Percentiles rank a stretch among this genome's conserved stretches.
phyloP scores from a whole-genome alignment of 2,329 filamentous ascomycete species.

The Scedosporium dehoogii region DNA sequence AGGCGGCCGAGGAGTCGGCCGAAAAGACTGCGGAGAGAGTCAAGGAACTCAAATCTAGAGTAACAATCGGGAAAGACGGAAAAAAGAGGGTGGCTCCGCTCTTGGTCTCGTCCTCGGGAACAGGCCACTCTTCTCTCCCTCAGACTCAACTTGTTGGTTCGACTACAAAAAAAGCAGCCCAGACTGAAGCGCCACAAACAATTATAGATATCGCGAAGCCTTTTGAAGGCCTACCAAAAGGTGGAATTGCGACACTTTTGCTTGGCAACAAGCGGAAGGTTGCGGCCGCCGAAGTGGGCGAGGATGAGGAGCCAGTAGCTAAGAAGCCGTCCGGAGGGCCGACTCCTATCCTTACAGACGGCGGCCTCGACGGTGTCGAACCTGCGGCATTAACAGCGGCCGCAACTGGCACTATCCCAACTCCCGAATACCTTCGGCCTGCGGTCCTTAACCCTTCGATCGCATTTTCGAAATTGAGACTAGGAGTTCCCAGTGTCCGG shows the following conservation, averaged over 20 bases:
- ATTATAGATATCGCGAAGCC: conserved; percentile 87
- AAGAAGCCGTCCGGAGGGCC: conserved; percentile 56
- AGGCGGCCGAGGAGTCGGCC: conserved; percentile 34
- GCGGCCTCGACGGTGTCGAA: conserved; percentile 60
- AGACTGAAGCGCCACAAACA: conserved; percentile 67
- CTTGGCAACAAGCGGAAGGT: conserved; percentile 90
- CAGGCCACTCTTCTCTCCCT: conserved; percentile 77
- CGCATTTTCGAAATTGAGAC: conserved; percentile 68
- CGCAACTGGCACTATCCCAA: conserved; percentile 52
- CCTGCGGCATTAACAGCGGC: conserved; percentile 57
- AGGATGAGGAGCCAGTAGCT: conserved; percentile 50
- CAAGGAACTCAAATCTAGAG: conserved; percentile 69
- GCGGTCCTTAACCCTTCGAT: conserved; percentile 78
- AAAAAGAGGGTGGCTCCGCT: conserved; percentile 93
- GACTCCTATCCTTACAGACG: conserved; percentile 65
- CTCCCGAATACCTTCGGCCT: conserved; percentile 77
- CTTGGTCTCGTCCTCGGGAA: conserved; percentile 80
- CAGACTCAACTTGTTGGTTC: conserved; percentile 81
- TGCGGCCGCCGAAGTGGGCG: conserved; percentile 62
- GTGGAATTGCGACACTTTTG: conserved; percentile 74
- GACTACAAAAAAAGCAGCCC: conserved; percentile 49
- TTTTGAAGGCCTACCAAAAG: conserved; percentile 84
- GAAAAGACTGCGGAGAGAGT: conserved; percentile 46
- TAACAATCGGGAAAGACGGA: conserved; percentile 91
- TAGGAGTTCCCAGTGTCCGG: conserved; percentile 81